Evolutionary conservation across 305 asterid species (phyloP).

Genomic region (Ilex paraguariensis): DNA sequence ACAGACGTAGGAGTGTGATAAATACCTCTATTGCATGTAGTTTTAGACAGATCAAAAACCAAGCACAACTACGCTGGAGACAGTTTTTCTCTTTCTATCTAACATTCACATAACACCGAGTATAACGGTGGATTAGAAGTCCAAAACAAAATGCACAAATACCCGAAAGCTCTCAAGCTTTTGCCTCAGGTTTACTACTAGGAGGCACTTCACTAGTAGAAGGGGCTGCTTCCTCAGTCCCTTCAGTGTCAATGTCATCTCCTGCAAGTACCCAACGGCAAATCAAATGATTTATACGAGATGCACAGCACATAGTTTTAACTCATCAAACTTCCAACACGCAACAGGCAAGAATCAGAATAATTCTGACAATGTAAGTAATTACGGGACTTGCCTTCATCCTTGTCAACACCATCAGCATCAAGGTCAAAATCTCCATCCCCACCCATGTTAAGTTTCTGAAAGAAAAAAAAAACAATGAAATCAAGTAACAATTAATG

Average conservation of each 20-base stretch:
- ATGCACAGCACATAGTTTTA: not conserved
- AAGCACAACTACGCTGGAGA: too few species aligned
- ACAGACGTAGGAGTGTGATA: too few species aligned
- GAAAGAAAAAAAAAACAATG: constrained; percentile 13
- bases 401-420: constrained; percentile 20
- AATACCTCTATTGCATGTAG: too few species aligned
- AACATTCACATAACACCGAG: not conserved
- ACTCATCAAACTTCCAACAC: not conserved
- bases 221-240: constrained; percentile 16
- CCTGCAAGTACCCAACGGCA: not conserved
- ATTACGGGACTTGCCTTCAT: constrained; percentile 28
- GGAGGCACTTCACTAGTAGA: constrained; percentile 2
- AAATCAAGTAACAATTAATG: not conserved
- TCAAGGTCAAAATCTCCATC: constrained; percentile 33
- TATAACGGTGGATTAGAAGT: not conserved
- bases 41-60: too few species aligned
- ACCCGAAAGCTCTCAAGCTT: constrained; percentile 20
- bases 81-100: too few species aligned
- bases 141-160: not conserved
- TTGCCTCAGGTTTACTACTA: constrained; percentile 10
- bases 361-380: not conserved
- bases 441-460: constrained; percentile 58
- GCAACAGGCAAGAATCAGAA: not conserved
- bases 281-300: not conserved
- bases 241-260: constrained; percentile 41